A percentile compares a stretch with the other conserved stretches of the same genome.
These are phyloP conservation scores for Aspergillus glaucus DNA, from an alignment of 2,329 filamentous ascomycete genomes.

Conservation along the genomic window DNA sequence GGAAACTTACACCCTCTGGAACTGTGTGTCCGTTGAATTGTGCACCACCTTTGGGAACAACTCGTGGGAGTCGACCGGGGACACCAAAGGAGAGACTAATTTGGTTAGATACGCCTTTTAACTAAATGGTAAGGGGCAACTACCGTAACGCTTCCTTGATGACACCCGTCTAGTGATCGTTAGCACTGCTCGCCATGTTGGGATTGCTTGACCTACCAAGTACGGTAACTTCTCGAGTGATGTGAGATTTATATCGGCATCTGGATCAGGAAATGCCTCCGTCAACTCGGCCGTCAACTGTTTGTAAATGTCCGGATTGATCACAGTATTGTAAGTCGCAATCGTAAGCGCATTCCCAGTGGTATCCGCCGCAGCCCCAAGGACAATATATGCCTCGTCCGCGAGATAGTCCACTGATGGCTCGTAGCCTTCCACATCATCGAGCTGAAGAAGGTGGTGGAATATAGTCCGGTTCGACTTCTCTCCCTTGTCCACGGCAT, in stretches of 20 bases:
- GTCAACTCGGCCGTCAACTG: constrained; percentile 23
- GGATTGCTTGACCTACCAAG: constrained; percentile 15
- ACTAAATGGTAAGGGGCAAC: not conserved
- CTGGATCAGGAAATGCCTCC: constrained; percentile 23
- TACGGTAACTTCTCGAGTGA: constrained; percentile 32
- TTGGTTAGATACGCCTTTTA: not conserved
- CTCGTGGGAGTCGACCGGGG: constrained; percentile 26
- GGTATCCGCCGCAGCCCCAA: constrained; percentile 28
- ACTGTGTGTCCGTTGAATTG: constrained; percentile 27
- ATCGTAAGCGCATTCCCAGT: constrained; percentile 31
- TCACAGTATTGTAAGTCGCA: constrained; percentile 23
- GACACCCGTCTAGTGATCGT: constrained; percentile 20
- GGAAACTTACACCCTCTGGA: constrained; percentile 20
- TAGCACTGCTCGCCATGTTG: not conserved
- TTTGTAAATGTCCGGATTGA: constrained; percentile 20
- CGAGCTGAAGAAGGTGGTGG: constrained; percentile 13
- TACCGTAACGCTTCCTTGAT: constrained; percentile 33
- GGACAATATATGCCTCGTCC: constrained; percentile 21
- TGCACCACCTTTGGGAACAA: constrained; percentile 25
- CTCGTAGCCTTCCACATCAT: constrained; percentile 12
- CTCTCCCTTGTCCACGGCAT: constrained; percentile 10
- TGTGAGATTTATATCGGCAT: constrained; percentile 17
- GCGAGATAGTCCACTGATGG: constrained; percentile 18
- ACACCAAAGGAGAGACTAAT: constrained; percentile 26
- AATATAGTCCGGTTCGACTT: constrained; percentile 16